These are phyloP conservation scores for Amauroascus niger DNA, from an alignment of 2,329 filamentous ascomycete species.

Conservation along the genomic window DNA sequence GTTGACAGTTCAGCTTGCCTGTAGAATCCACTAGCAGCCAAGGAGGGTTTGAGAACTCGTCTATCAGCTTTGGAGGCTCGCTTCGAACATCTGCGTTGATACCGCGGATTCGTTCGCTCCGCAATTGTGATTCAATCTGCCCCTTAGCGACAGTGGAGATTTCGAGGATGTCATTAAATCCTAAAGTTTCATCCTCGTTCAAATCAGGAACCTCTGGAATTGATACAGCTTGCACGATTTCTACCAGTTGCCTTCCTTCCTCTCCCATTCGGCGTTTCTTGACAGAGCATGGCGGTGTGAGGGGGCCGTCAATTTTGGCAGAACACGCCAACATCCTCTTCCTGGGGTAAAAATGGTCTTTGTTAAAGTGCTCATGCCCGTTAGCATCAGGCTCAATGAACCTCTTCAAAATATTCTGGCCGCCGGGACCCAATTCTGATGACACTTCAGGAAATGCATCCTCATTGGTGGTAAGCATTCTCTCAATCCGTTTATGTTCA, in stretches of 20 bases:
- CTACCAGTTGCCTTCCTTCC: not conserved
- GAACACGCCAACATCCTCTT: constrained; percentile 20
- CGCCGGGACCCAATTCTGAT: not conserved
- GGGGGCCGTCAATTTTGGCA: constrained; percentile 39
- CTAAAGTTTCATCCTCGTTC: not conserved
- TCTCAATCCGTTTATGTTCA: constrained; percentile 29
- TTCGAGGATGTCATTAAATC: constrained; percentile 27
- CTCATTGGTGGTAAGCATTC: constrained; percentile 24
- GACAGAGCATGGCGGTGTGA: constrained; percentile 35
- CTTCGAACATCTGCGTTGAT: constrained; percentile 41
- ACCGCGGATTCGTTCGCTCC: constrained; percentile 40
- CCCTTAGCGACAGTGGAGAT: constrained; percentile 23
- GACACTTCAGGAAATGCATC: not conserved
- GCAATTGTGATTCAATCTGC: constrained; percentile 27
- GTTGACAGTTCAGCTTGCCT: not conserved
- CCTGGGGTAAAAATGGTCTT: constrained; percentile 10
- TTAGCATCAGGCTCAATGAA: not conserved
- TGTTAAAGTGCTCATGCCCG: not conserved
- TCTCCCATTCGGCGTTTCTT: constrained; percentile 24
- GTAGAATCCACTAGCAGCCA: constrained; percentile 31
- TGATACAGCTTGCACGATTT: not conserved
- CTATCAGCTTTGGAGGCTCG: constrained; percentile 41
- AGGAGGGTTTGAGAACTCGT: constrained; percentile 35
- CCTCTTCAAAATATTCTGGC: not conserved
- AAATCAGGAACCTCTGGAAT: not conserved